Conservation (phyloP, 192 early-diverging fungal species). For the Allomyces arbusculus region DNA sequence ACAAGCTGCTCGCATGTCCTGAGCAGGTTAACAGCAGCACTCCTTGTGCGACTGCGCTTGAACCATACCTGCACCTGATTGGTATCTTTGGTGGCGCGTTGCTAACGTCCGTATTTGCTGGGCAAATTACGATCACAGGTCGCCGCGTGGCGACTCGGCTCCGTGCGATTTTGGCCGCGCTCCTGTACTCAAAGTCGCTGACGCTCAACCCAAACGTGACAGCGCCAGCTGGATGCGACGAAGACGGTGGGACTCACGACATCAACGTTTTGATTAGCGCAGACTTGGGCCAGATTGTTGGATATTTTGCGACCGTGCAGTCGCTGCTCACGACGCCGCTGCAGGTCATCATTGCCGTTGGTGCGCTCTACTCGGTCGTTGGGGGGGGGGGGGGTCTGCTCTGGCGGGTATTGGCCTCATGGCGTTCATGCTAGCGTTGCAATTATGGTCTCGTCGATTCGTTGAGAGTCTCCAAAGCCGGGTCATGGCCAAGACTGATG, state of each 20-base stretch:
- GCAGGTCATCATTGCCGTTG: background rate
- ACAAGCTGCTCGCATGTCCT: background rate
- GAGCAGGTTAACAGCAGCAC: background rate
- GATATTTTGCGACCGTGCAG: background rate
- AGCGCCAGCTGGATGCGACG: no score
- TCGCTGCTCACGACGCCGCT: background rate
- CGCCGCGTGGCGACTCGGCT: background rate
- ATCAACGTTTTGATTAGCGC: background rate
- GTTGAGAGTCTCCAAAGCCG: slow-evolving; percentile 5
- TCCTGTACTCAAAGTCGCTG: background rate
- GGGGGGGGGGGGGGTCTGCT: background rate
- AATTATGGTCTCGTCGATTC: background rate
- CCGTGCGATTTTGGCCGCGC: background rate
- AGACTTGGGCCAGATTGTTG: background rate
- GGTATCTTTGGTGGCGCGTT: background rate
- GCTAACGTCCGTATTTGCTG: background rate
- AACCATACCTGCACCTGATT: background rate
- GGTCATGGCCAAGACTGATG: slow-evolving; percentile 42
- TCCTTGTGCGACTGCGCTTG: background rate
- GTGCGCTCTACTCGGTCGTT: background rate
- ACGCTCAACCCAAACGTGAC: background rate
- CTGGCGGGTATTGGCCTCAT: background rate
- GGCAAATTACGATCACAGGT: background rate
- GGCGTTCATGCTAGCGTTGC: background rate
- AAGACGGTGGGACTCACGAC: background rate